phyloP scores from a whole-genome alignment of 1,284 basidiomycete genomes.

The Melampsora americana region DNA sequence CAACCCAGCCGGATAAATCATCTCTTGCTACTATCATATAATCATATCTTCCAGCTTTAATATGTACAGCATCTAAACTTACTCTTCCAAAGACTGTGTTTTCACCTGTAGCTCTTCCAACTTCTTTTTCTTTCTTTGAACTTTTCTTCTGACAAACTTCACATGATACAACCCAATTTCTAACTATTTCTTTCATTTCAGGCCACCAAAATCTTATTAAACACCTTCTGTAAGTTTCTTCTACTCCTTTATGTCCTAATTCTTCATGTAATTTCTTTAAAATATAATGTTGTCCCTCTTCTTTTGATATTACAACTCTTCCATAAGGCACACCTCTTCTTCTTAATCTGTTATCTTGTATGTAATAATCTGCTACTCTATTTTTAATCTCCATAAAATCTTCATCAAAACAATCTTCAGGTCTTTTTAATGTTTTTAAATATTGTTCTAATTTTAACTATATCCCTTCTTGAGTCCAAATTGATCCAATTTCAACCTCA shows the following conservation, averaged over 20 bases:
- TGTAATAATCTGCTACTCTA: not conserved
- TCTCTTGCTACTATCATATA: conserved; percentile 37
- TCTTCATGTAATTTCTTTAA: conserved; percentile 13
- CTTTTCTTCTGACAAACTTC: conserved; percentile 18
- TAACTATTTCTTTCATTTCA: not conserved
- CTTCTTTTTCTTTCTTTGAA: not conserved
- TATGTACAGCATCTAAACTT: conserved; percentile 11
- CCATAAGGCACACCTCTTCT: not conserved
- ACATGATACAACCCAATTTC: not conserved
- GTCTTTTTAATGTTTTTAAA: not conserved
- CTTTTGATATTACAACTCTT: not conserved
- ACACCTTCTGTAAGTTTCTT: too few relatives aligned
- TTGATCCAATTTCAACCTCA: not conserved
- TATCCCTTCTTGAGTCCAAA: not conserved
- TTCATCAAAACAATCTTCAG: not conserved
- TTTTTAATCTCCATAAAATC: not conserved
- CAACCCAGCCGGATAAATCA: conserved; percentile 37
- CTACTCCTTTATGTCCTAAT: conserved; percentile 9
- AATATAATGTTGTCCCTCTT: not conserved
- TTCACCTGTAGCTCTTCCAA: not conserved
- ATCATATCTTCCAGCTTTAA: conserved; percentile 22
- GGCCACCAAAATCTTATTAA: too few relatives aligned
- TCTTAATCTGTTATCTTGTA: not conserved
- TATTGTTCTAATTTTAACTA: not conserved
- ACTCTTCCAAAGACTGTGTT: conserved; percentile 1